Base-by-base conservation (phyloP, 2,329 filamentous ascomycete genomes). In the Aspergillus thermomutatus region DNA sequence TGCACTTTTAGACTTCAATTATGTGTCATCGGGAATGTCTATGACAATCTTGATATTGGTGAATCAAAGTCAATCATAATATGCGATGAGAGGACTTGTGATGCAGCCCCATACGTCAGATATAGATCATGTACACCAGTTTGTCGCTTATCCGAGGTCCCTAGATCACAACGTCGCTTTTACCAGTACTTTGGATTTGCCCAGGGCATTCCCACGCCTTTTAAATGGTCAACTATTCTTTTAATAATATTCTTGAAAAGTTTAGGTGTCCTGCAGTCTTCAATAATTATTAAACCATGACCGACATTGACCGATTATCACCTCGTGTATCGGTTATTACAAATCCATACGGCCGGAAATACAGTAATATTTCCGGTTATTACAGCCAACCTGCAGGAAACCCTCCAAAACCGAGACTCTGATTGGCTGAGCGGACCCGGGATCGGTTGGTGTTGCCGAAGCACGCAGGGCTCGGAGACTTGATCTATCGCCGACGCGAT, bases 401-500 rank as follows among this genome's bases (percentile, higher is more conserved):
- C 28, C 49, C 27, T 28, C 34, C 37, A 51, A 66, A 70, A 63
- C 69, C 70, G 68, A 72, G 63, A 4, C 23, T 50, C 10, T 72
- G 65, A 72, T 72, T 72, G 70, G 70, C 26, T 57, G 49, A 60
- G 49, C 58, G 55, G 57, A 19, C 53, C 27, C 51, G 31, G 50
- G 47, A 47, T 57, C 60, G 60, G 57, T 50, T 57, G 60, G 54
- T 55, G 58, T 49, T 57, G 55, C 59, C 60, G 60, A 68, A 28
- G 50, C 34, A 48, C 54, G 52, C 63, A 57, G 57, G 55, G 49
- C 61, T 72, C 69, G 70, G 70, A 57, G 68, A 55, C 64, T 66
- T 70, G 66, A 71, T 72, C 65, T 71, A 69, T 66, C 64, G 65
- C 69, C 70, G 67, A 58, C n/a, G n/a, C n/a, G n/a, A n/a, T n/a